These are phyloP conservation scores for Prunus fruticosa DNA, from an alignment of 306 rosid genomes.

Conservation along the genomic window DNA sequence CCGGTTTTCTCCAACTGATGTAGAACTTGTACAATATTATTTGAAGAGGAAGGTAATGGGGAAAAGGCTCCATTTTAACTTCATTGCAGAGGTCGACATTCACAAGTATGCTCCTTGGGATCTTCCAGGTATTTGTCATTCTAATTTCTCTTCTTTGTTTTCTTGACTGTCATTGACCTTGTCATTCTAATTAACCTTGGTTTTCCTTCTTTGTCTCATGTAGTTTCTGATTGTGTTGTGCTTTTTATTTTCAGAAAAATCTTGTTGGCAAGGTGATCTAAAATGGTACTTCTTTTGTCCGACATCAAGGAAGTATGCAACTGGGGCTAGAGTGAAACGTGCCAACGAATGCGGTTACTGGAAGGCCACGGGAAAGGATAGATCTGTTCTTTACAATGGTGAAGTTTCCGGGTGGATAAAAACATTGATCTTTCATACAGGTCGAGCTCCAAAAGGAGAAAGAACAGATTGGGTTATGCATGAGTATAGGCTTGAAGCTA, in stretches of 20 bases:
- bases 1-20: constrained; percentile 67
- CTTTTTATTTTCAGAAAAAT: constrained; percentile 36
- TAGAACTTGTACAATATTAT: constrained; percentile 53
- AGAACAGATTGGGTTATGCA: constrained; percentile 93
- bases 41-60: constrained; percentile 57
- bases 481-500: constrained; percentile 63
- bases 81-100: constrained; percentile 57
- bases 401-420: constrained; percentile 56
- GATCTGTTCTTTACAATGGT: constrained; percentile 28
- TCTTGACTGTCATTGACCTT: too few species aligned
- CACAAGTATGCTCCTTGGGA: constrained; percentile 71
- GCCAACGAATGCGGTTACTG: constrained; percentile 56
- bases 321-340: constrained; percentile 60
- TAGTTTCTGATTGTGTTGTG: not conserved
- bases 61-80: constrained; percentile 24
- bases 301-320: constrained; percentile 46
- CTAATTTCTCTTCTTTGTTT: not conserved
- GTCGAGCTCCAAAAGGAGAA: constrained; percentile 50
- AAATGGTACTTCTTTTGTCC: constrained; percentile 79
- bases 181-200: not conserved
- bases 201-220: not conserved
- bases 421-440: constrained; percentile 63
- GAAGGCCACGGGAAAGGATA: constrained; percentile 77
- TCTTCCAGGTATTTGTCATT: constrained; percentile 58
- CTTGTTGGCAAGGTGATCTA: constrained; percentile 43